These are phyloP conservation scores for Inga leiocalycina DNA, from an alignment of 306 rosid genomes.

Conservation along the genomic window DNA sequence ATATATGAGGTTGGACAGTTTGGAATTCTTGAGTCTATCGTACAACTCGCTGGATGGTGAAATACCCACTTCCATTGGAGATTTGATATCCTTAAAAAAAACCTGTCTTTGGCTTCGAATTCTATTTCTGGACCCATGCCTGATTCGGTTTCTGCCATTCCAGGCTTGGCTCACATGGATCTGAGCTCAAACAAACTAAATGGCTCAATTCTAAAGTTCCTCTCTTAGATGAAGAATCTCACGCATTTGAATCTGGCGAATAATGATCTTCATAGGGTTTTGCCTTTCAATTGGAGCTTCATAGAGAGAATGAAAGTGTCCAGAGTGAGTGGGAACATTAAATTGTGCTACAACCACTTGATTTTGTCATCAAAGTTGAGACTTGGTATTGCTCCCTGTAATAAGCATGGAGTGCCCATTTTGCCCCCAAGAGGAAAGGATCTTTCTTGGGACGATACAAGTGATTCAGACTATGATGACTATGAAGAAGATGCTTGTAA, in stretches of 20 bases:
- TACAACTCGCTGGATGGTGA: slow-evolving; percentile 57
- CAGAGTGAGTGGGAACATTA: slow-evolving; percentile 64
- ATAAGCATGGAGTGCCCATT: slow-evolving; percentile 63
- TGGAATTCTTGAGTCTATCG: slow-evolving; percentile 63
- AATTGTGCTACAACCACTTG: slow-evolving; percentile 76
- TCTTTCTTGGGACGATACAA: slow-evolving; percentile 40
- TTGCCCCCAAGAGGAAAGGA: slow-evolving; percentile 71
- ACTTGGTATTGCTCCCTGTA: not conserved
- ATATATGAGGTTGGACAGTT: slow-evolving; percentile 59
- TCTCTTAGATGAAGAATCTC: slow-evolving; percentile 61
- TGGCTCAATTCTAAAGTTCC: slow-evolving; percentile 72
- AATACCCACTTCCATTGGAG: slow-evolving; percentile 70
- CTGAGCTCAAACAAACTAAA: slow-evolving; percentile 83
- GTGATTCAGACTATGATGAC: slow-evolving; percentile 43
- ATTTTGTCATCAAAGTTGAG: slow-evolving; percentile 69
- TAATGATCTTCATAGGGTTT: slow-evolving; percentile 61
- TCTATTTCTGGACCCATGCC: slow-evolving; percentile 70
- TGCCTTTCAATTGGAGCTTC: slow-evolving; percentile 76
- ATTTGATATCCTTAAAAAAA: slow-evolving; percentile 59
- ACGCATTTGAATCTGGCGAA: slow-evolving; percentile 71
- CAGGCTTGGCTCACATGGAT: slow-evolving; percentile 72
- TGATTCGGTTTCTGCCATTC: slow-evolving; percentile 62
- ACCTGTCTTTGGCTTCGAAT: slow-evolving; percentile 66
- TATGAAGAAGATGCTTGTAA: slow-evolving; percentile 36
- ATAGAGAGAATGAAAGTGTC: slow-evolving; percentile 52